These are phyloP conservation scores for Beauveria varroae DNA, from an alignment of 2,329 filamentous ascomycete genomes.

Conservation along the genomic window DNA sequence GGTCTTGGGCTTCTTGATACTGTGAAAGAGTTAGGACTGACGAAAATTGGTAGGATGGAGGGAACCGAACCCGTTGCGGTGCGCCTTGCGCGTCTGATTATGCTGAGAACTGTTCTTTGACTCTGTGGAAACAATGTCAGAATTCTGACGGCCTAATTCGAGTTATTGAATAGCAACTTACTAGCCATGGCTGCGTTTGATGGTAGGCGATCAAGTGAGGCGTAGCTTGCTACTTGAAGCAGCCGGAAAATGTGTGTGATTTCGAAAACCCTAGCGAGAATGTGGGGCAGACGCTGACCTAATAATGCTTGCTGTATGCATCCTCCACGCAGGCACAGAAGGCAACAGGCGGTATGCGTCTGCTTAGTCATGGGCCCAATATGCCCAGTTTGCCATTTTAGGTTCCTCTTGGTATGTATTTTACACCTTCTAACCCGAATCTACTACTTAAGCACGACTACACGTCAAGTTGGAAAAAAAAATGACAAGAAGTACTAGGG, in stretches of 20 bases:
- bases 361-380: no score
- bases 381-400: no score
- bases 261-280: conserved; percentile 14
- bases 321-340: no score
- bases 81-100: conserved; percentile 97
- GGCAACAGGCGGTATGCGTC: no score
- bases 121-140: conserved; percentile 48
- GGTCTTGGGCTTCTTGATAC: conserved; percentile 99
- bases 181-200: conserved; percentile 34
- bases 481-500: neutral
- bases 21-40: conserved; percentile 30
- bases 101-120: conserved; percentile 99
- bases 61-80: conserved; percentile 87
- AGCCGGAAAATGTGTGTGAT: conserved; percentile 17
- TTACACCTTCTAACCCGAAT: no score
- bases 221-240: conserved; percentile 16
- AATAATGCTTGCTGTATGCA: conserved; percentile 11
- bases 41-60: conserved; percentile 15
- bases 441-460: neutral
- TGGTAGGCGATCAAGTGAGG: conserved; percentile 12
- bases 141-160: neutral
- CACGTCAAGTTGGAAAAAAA: neutral
- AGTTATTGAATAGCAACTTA: conserved; percentile 19
- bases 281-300: conserved; percentile 20
- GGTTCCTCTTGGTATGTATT: no score